phyloP scores from a whole-genome alignment of 192 early-diverging fungal species.

The Gonapodya prolifera region DNA sequence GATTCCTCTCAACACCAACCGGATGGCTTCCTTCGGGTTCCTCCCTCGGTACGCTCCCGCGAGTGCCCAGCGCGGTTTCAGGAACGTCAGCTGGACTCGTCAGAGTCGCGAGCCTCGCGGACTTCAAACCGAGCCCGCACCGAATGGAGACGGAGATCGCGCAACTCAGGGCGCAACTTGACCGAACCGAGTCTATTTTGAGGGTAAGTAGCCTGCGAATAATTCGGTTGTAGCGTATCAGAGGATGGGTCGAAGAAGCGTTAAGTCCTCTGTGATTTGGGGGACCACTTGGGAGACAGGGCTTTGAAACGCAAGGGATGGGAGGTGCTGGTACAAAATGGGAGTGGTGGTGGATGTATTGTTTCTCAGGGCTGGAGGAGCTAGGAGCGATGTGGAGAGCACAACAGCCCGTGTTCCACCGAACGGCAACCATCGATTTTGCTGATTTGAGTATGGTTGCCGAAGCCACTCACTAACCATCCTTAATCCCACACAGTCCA shows the following conservation, averaged over 20 bases:
- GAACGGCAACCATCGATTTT: too few relatives aligned
- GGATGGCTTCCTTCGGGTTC: not conserved
- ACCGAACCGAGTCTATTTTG: not conserved
- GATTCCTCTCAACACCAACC: not conserved
- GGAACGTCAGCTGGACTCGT: not conserved
- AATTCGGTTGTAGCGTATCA: not conserved
- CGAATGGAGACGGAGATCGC: not conserved
- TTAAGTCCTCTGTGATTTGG: too few relatives aligned
- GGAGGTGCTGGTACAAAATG: not conserved
- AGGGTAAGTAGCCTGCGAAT: not conserved
- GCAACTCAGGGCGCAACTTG: not conserved
- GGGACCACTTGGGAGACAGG: not conserved
- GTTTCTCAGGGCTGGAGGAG: not conserved
- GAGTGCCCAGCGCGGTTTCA: not conserved
- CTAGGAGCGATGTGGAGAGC: too few relatives aligned
- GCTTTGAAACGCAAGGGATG: not conserved
- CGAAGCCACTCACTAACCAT: not conserved
- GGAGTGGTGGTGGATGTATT: not conserved
- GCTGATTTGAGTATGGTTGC: not conserved
- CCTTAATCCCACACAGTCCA: not conserved
- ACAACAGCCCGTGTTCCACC: too few relatives aligned
- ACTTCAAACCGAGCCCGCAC: not conserved
- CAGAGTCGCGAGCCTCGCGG: not conserved
- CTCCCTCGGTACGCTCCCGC: not conserved
- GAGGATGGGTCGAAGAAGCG: too few relatives aligned